Base-by-base conservation (phyloP, 768 basidiomycete genomes). In the Tricholoma saponaceum region DNA sequence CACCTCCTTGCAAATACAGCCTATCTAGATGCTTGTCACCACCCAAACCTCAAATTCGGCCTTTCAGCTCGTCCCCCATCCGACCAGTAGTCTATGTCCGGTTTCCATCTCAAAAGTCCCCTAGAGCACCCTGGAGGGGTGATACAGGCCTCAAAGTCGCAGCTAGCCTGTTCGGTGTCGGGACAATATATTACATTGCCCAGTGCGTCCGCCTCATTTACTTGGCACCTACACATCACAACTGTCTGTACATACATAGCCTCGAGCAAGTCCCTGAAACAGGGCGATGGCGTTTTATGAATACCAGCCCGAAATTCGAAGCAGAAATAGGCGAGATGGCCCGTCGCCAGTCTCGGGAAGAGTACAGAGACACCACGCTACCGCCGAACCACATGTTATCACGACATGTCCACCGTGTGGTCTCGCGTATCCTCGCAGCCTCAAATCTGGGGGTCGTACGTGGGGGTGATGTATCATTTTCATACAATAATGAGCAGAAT, bases 251-350 rank as follows among this genome's bases (percentile, higher is more conserved):
- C 12, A 4, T 49, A 39, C 23, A 6, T 60, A 95, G 92, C 65
- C 76, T 95, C 25, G 95, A 98, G 68, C 79, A 83, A 66, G 90
- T 93, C 0, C 85, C 89, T 2, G 88, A 95, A 67, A 95, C 92
- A 0, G 92, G 93, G 0, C 75, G 95, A 56, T 88, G 87, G 82
- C 73, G 95, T 20, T 97, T 95, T 68, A 96, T 98, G 83, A 88
- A 90, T 66, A 79, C 87, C 3, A 79, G 79, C 41, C 79, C 79
- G 0, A 75, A 76, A 52, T 72, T 70, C 25, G 91, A 95, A 72
- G 41, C 51, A 20, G 49, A 83, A 79, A 67, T 88, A 13, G 80
- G 75, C 16, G 71, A 82, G 49, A 41, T 69, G 2, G 50, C 61
- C 39, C 68, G 72, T 61, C 61, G 76, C 35, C 69, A 85, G 54